A percentile compares a stretch with the other conserved stretches of the same genome.
Conservation (phyloP, 2,329 filamentous ascomycete genomes). For the Geosmithia flava region DNA sequence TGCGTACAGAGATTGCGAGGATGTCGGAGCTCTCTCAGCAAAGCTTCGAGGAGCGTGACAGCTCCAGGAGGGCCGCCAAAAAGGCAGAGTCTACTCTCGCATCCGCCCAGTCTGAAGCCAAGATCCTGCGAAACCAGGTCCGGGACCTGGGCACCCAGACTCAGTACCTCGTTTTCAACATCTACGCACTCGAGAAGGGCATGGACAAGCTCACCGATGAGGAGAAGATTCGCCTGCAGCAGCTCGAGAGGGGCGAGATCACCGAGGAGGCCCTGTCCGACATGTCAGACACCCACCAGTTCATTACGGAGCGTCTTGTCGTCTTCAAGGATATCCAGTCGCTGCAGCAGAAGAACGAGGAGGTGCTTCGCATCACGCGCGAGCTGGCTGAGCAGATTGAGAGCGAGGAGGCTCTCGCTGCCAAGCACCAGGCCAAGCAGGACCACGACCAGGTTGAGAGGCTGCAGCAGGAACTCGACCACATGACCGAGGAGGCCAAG, state of each 20-base stretch:
- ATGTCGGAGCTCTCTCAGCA: conserved; percentile 79
- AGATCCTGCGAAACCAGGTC: conserved; percentile 74
- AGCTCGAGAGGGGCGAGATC: conserved; percentile 64
- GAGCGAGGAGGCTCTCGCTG: conserved; percentile 68
- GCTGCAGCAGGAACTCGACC: conserved; percentile 59
- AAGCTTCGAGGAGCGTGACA: conserved; percentile 68
- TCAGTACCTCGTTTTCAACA: conserved; percentile 79
- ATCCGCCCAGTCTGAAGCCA: conserved; percentile 52
- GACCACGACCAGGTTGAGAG: conserved; percentile 63
- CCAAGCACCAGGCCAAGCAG: conserved; percentile 48
- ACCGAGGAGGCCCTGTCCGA: conserved; percentile 59
- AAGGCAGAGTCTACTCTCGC: conserved; percentile 65
- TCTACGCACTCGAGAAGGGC: conserved; percentile 72
- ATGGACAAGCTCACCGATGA: conserved; percentile 57
- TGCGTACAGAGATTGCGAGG: conserved; percentile 70
- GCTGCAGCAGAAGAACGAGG: conserved; percentile 77
- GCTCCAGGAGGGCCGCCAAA: conserved; percentile 63
- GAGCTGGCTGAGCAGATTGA: conserved; percentile 84
- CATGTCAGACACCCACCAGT: conserved; percentile 71
- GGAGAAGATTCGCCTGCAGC: conserved; percentile 64
- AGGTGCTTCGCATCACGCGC: conserved; percentile 70
- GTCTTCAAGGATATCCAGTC: conserved; percentile 79
- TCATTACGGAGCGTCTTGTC: conserved; percentile 83
- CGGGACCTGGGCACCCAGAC: conserved; percentile 84
- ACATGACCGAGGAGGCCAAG: conserved; percentile 72